Base-by-base conservation (phyloP, 805 yeast genomes). In the Cyberlindnera japonica region DNA sequence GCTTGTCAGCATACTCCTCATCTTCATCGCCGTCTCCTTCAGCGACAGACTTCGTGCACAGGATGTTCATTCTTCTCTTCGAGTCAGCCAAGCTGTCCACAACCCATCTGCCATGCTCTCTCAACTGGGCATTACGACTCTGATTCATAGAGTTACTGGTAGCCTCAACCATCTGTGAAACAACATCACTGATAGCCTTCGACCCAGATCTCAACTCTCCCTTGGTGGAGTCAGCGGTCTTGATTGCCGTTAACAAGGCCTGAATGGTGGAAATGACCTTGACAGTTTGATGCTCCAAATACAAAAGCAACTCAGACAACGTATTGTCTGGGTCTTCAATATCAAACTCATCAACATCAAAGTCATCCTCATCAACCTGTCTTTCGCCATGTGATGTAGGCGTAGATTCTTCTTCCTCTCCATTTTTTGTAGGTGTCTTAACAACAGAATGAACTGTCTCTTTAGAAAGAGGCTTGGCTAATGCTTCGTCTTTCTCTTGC, bases 41-140 rank as follows among this genome's bases (percentile, higher is more conserved):
- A n/a, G 56, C 63, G 17, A 41, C 48, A n/a, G 55, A 44, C 36
- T 58, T 64, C 29, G 65, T 69, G 57, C 90, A 82, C 45, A 91
- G 71, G 21, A 74, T 71, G 34, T 76, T 77, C 95, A 91, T 85
- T 57, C 98, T 76, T 51, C 78, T 78, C 34, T 81, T 77, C 64
- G 96, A 90, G 61, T 90, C 96, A 35, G 79, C 81, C 56, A 91
- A 72, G 52, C 87, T 84, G 54, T 80, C 83, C 34, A 90, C 90
- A 46, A 91, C 95, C 83, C 95, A 91, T 43, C 77, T 72, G 3
- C 96, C 96, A 61, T 89, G 95, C 46, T 87, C 95, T 66, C 83
- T 86, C 53, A 90, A 75, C 55, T 82, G 83, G 35, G 79, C 76
- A 62, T 90, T 87, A 55, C 95, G 77, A 26, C 93, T 83, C 63